Evolutionary conservation across 345 rosid species (phyloP).

Genomic region (Turnera subulata): DNA sequence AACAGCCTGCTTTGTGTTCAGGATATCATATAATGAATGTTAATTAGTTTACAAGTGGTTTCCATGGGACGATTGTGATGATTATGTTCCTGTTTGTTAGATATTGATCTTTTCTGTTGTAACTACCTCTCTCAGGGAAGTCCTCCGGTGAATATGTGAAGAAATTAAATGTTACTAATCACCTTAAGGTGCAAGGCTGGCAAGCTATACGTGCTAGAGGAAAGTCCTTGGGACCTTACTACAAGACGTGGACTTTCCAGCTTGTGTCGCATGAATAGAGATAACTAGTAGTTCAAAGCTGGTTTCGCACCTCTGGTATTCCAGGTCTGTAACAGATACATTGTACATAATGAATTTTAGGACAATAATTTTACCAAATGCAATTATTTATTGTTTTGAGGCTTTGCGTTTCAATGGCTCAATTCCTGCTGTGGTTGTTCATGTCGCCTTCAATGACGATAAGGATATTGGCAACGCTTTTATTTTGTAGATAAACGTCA

Average conservation of each 20-base stretch:
- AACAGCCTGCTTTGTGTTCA: not conserved
- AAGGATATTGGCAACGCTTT: too few species aligned
- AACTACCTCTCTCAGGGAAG: constrained; percentile 43
- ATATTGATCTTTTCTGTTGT: constrained; percentile 1
- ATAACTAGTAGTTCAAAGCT: too few species aligned
- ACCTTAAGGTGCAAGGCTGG: constrained; percentile 6
- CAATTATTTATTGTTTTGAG: too few species aligned
- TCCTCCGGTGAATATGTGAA: constrained; percentile 62
- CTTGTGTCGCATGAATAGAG: too few species aligned
- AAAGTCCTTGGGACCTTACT: constrained; percentile 2
- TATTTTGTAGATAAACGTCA: too few species aligned
- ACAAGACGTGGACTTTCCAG: too few species aligned
- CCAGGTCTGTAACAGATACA: too few species aligned
- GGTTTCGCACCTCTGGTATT: too few species aligned
- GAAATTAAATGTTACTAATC: not conserved
- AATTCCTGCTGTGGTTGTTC: not conserved
- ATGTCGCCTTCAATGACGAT: too few species aligned
- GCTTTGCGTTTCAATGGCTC: not conserved
- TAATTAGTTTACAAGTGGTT: not conserved
- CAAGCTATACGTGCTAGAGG: constrained; percentile 5
- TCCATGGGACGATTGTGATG: too few species aligned
- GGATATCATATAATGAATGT: not conserved
- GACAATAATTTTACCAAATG: too few species aligned
- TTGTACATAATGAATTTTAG: constrained; percentile 1
- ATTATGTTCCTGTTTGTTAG: not conserved